Conservation (phyloP, 2,329 filamentous ascomycete genomes). For the Venturia effusa region DNA sequence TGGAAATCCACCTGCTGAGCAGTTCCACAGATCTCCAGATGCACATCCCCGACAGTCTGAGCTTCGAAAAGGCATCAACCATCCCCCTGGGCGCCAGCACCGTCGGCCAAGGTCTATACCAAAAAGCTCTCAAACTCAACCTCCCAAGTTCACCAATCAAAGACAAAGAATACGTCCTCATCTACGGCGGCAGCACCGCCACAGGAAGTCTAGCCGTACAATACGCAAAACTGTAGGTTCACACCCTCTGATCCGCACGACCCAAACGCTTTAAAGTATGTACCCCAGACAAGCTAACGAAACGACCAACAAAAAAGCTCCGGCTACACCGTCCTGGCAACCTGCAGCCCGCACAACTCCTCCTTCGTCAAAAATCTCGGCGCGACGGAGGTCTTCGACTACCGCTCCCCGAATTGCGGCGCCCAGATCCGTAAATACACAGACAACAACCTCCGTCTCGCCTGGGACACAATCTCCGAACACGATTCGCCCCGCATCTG, state of each 20-base stretch:
- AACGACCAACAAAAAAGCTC: constrained; percentile 11
- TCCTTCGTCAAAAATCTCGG: constrained; percentile 21
- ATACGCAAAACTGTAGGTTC: constrained; percentile 31
- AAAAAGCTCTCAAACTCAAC: constrained; percentile 6
- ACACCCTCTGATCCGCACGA: neutral
- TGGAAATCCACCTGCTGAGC: neutral
- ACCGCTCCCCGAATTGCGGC: constrained; percentile 29
- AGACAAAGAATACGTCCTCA: constrained; percentile 32
- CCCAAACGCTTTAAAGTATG: too few species aligned
- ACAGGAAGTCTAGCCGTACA: constrained; percentile 41
- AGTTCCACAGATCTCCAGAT: constrained; percentile 13
- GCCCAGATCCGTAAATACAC: constrained; percentile 37
- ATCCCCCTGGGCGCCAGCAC: constrained; percentile 17
- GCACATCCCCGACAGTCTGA: constrained; percentile 22
- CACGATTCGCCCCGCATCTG: constrained; percentile 27
- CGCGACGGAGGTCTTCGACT: constrained; percentile 22
- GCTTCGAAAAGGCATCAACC: constrained; percentile 29
- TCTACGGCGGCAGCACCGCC: constrained; percentile 42
- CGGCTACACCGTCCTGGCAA: constrained; percentile 31
- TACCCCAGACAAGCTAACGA: neutral
- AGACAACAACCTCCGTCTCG: constrained; percentile 32
- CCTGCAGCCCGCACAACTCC: constrained; percentile 25
- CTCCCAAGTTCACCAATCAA: constrained; percentile 19
- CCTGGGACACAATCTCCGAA: constrained; percentile 40
- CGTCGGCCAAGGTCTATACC: constrained; percentile 11